Conservation (phyloP, 192 early-diverging fungal species). For the Podila epicladia region DNA sequence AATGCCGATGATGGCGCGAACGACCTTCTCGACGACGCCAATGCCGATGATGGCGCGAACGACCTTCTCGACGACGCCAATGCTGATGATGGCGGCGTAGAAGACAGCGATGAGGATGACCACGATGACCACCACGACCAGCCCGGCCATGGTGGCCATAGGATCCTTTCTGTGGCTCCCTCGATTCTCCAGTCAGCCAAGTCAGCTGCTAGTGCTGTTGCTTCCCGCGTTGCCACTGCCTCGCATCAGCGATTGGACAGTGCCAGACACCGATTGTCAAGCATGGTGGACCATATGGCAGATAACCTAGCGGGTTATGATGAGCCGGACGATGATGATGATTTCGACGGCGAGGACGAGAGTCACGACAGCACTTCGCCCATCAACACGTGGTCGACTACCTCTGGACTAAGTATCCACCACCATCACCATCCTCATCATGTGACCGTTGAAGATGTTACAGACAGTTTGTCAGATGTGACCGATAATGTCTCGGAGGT, state of each 20-base stretch:
- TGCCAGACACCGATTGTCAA: not conserved
- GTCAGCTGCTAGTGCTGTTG: not conserved
- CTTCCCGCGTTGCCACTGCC: not conserved
- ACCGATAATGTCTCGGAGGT: constrained; percentile 16
- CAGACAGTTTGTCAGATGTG: constrained; percentile 11
- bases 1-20: not conserved
- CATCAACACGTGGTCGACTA: not conserved
- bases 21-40: too few relatives aligned
- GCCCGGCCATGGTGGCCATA: not conserved
- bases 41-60: not conserved
- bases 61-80: not conserved
- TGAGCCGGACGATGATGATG: constrained; percentile 3
- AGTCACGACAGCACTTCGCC: not conserved
- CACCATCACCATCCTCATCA: not conserved
- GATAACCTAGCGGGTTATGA: not conserved
- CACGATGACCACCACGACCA: not conserved
- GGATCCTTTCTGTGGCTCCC: not conserved
- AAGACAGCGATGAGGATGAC: not conserved
- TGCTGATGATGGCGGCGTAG: not conserved
- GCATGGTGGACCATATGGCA: not conserved
- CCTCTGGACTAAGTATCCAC: not conserved
- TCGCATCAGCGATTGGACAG: not conserved
- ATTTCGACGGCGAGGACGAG: not conserved
- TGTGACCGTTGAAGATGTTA: not conserved
- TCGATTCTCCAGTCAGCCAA: not conserved